These are phyloP conservation scores for Liriodendron chinense DNA, from an alignment of 164 flowering plant species.

Conservation along the genomic window DNA sequence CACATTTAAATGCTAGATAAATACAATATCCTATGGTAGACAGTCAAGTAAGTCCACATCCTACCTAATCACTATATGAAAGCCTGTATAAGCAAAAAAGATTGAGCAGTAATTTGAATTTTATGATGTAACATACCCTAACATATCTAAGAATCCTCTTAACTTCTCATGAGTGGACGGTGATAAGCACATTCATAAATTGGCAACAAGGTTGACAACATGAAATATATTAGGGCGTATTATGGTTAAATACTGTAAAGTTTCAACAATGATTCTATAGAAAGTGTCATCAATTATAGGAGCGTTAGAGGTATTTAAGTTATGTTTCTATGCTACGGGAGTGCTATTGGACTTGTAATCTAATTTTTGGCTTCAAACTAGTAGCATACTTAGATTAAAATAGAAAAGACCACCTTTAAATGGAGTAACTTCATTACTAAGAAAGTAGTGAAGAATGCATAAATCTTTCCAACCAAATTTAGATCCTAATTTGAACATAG, in stretches of 20 bases:
- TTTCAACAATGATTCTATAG: too few relatives aligned
- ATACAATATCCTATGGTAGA: background rate
- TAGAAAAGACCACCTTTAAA: background rate
- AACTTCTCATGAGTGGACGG: background rate
- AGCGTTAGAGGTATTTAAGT: background rate
- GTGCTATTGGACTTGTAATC: background rate
- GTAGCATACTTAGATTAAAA: background rate
- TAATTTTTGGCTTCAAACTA: too few relatives aligned
- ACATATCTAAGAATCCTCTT: background rate
- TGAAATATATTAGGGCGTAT: background rate
- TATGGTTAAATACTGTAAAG: background rate
- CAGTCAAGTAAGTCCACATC: background rate
- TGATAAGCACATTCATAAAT: background rate
- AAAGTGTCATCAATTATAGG: background rate
- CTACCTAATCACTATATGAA: background rate
- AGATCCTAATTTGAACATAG: background rate
- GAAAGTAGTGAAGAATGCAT: background rate
- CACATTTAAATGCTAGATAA: background rate
- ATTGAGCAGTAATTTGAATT: background rate
- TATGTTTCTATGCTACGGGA: background rate
- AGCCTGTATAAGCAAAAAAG: background rate
- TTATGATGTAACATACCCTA: background rate
- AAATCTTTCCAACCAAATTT: background rate
- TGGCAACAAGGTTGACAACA: background rate
- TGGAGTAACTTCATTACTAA: background rate